phyloP scores from a whole-genome alignment of 1,284 basidiomycete genomes.

The Microbotryum scabiosae region DNA sequence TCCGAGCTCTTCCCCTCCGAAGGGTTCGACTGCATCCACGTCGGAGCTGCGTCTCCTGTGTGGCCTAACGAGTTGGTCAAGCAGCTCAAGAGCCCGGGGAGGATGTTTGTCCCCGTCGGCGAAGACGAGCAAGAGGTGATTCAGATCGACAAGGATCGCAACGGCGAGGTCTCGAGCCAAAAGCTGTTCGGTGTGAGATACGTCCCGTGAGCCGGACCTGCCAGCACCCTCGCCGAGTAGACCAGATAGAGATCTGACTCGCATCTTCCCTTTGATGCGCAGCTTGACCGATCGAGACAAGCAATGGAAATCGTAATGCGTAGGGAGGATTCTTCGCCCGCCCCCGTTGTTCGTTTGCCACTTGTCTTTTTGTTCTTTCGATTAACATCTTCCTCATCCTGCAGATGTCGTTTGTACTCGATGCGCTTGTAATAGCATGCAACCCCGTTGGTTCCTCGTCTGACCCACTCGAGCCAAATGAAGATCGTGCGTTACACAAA shows the following conservation, averaged over 20 bases:
- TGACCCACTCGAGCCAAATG: neutral
- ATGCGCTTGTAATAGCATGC: too few relatives aligned
- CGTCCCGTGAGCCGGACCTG: constrained; percentile 37
- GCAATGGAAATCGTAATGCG: too few relatives aligned
- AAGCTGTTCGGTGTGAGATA: constrained; percentile 68
- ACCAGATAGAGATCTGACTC: too few relatives aligned
- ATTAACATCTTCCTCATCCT: too few relatives aligned
- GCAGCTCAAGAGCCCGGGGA: constrained; percentile 61
- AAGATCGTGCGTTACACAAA: neutral
- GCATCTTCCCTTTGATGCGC: too few relatives aligned
- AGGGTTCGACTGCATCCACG: constrained; percentile 63
- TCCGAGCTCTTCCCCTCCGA: constrained; percentile 17
- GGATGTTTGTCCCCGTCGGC: constrained; percentile 92
- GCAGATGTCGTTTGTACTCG: too few relatives aligned
- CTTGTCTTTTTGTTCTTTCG: too few relatives aligned
- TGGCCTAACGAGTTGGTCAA: constrained; percentile 41
- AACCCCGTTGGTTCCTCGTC: too few relatives aligned
- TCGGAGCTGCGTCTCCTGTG: constrained; percentile 64
- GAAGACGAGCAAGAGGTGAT: constrained; percentile 49
- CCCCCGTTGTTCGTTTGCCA: too few relatives aligned
- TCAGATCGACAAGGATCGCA: constrained; percentile 62
- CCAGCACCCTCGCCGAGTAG: too few relatives aligned
- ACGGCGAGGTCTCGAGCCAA: constrained; percentile 59
- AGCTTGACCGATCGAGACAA: too few relatives aligned
- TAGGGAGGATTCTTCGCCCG: too few relatives aligned